These are phyloP conservation scores for Pyracantha coccinea DNA, from an alignment of 331 rosid genomes.

Conservation along the genomic window DNA sequence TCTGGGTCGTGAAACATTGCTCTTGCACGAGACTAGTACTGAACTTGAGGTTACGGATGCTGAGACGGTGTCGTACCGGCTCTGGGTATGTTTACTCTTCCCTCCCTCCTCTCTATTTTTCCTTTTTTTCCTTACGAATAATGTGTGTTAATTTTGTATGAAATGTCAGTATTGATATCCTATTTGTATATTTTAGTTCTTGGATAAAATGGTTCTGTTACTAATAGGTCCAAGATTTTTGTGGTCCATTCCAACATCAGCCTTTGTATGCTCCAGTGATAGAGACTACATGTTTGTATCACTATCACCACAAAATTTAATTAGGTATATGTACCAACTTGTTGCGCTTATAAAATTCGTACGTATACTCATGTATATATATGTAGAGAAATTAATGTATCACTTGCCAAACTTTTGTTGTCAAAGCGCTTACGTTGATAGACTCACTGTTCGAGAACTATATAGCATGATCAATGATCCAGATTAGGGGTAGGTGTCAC, in stretches of 20 bases:
- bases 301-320: not conserved
- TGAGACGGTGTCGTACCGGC: constrained; percentile 79
- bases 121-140: not conserved
- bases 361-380: not conserved
- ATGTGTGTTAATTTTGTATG: not conserved
- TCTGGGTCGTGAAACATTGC: constrained; percentile 50
- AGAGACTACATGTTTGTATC: not conserved
- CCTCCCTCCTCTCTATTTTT: not conserved
- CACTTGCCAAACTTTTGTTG: not conserved
- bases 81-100: constrained; percentile 54
- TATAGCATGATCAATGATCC: too few species aligned
- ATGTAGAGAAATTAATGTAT: too few species aligned
- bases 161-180: not conserved
- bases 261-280: not conserved
- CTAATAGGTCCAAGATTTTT: not conserved
- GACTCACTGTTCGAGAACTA: too few species aligned
- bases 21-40: constrained; percentile 20
- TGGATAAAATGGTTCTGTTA: not conserved
- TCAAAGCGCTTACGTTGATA: not conserved
- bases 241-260: not conserved
- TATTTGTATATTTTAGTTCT: not conserved
- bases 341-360: not conserved
- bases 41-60: constrained; percentile 51
- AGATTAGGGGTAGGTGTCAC: too few species aligned
- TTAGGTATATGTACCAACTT: too few species aligned